Conservation (phyloP, 2,329 filamentous ascomycete species). For the Cladophialophora chaetospira region DNA sequence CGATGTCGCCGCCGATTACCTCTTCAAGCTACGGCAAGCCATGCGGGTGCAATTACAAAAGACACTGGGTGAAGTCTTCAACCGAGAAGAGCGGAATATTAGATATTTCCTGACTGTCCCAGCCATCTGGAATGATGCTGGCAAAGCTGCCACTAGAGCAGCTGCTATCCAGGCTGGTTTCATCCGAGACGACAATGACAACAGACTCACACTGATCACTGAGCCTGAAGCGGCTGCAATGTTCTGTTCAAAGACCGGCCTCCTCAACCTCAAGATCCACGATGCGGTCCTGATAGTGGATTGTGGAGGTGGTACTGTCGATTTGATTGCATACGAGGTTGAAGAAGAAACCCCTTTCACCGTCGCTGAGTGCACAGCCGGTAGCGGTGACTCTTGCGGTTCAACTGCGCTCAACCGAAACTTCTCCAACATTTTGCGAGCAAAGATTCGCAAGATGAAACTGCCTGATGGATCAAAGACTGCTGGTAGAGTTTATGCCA, state of each 20-base stretch:
- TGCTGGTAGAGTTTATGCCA: conserved; percentile 96
- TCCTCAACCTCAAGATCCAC: conserved; percentile 95
- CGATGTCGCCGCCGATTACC: conserved; percentile 97
- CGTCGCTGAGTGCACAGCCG: conserved; percentile 94
- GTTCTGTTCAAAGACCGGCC: conserved; percentile 95
- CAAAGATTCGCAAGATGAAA: conserved; percentile 99
- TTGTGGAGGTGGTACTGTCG: conserved; percentile 96
- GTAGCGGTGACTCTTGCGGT: conserved; percentile 95
- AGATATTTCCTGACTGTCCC: conserved; percentile 98
- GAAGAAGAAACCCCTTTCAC: conserved; percentile 97
- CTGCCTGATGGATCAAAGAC: conserved; percentile 94
- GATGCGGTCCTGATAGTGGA: conserved; percentile 98
- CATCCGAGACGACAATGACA: conserved; percentile 95
- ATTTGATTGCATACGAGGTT: conserved; percentile 98
- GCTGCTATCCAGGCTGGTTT: conserved; percentile 97
- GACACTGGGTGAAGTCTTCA: conserved; percentile 95
- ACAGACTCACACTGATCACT: conserved; percentile 88
- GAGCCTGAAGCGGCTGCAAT: conserved; percentile 96
- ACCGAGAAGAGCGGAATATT: conserved; percentile 96
- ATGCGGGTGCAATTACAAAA: conserved; percentile 96
- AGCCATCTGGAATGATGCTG: conserved; percentile 98
- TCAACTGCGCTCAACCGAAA: conserved; percentile 98
- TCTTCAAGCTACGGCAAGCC: conserved; percentile 95
- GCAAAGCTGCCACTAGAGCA: conserved; percentile 92
- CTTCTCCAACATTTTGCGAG: conserved; percentile 95